These are phyloP conservation scores for Phytopythium montanum DNA, from an alignment of 352 stramenopile species.

Conservation along the genomic window DNA sequence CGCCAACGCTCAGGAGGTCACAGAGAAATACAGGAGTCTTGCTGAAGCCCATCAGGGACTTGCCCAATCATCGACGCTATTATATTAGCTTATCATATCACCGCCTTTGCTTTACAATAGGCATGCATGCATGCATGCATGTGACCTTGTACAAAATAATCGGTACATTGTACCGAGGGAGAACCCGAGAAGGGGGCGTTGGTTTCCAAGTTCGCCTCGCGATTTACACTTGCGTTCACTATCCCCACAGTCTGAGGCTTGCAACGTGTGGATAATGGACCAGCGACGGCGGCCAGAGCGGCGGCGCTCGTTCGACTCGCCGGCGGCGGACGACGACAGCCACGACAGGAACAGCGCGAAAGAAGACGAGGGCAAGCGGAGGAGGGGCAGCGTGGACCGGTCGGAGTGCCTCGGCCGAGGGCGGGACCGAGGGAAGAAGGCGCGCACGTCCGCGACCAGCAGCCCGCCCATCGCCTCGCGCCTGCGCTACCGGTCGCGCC, in stretches of 20 bases:
- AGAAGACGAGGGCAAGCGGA: neutral
- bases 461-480: conserved; percentile 8
- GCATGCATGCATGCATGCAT: no score
- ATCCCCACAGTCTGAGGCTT: neutral
- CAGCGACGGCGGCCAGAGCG: neutral
- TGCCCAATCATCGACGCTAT: neutral
- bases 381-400: neutral
- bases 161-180: no score
- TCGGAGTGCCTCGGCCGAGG: conserved; percentile 4
- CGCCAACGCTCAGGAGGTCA: neutral
- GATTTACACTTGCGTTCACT: conserved; percentile 7
- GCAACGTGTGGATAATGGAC: conserved; percentile 1
- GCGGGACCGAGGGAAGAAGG: neutral
- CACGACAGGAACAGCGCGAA: neutral
- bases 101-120: no score
- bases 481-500: conserved; percentile 4
- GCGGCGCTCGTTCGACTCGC: neutral
- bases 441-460: conserved; percentile 1
- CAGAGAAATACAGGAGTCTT: neutral
- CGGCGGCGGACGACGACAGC: neutral
- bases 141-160: no score
- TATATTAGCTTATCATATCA: no score
- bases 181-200: neutral
- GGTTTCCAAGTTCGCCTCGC: neutral
- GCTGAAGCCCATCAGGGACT: neutral